A percentile compares a stretch with the other conserved stretches of the same genome.
phyloP scores from a whole-genome alignment of 2,329 filamentous ascomycete genomes.

The Fulvia fulva region DNA sequence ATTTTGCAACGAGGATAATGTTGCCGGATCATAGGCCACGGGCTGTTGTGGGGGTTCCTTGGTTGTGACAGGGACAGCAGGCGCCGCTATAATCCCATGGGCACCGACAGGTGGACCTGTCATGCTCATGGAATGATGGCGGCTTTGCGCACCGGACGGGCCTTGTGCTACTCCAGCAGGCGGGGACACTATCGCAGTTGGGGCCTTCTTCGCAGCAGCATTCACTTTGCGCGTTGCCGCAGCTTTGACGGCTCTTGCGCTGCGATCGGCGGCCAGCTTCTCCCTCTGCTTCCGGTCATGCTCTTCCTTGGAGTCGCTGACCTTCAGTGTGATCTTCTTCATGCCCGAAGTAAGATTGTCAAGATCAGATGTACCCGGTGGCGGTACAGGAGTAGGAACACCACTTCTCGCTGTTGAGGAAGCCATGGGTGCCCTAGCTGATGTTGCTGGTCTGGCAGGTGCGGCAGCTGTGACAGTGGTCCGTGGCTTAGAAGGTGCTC shows the following conservation, averaged over 20 bases:
- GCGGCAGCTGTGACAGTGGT: constrained; percentile 8
- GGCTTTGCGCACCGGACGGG: too few species aligned
- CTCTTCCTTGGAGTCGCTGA: constrained; percentile 53
- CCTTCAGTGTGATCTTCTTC: constrained; percentile 57
- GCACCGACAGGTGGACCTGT: neutral
- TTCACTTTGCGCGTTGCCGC: constrained; percentile 33
- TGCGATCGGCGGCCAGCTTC: constrained; percentile 43
- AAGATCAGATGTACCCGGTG: constrained; percentile 35
- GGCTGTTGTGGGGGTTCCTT: neutral
- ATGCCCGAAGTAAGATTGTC: constrained; percentile 51
- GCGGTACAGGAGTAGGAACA: neutral
- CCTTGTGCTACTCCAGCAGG: neutral
- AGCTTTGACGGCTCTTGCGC: constrained; percentile 31
- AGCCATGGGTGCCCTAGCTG: constrained; percentile 2
- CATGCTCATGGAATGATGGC: neutral
- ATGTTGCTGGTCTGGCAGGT: constrained; percentile 40
- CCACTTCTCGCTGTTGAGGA: constrained; percentile 1
- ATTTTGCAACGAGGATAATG: neutral
- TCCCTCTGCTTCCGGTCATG: constrained; percentile 42
- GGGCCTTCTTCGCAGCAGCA: constrained; percentile 31
- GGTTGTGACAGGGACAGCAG: neutral
- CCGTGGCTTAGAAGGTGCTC: constrained; percentile 22
- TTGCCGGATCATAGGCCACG: neutral
- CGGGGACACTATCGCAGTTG: neutral
- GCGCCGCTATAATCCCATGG: neutral